Percentiles rank a stretch among this genome's conserved stretches.
These are phyloP conservation scores for Cladophialophora exuberans DNA, from an alignment of 2,329 filamentous ascomycete species.

Conservation along the genomic window DNA sequence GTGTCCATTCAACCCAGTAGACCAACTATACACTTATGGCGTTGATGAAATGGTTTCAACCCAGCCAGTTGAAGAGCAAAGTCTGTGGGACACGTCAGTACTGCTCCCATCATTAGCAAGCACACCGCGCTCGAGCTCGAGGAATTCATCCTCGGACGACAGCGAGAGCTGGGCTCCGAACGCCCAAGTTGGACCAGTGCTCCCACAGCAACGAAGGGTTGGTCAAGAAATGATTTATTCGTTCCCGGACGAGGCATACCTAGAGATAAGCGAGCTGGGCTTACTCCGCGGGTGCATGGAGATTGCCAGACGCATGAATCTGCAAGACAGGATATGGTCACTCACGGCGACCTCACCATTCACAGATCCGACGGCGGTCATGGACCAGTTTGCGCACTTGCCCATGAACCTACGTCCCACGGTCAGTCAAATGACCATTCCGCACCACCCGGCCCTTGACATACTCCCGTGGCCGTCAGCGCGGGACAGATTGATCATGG, in stretches of 20 bases:
- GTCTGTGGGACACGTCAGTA: slow-evolving; percentile 15
- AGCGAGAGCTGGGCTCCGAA: slow-evolving; percentile 7
- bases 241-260: slow-evolving; percentile 52
- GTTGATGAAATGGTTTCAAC: not conserved
- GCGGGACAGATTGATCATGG: slow-evolving; percentile 56
- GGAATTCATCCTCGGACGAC: slow-evolving; percentile 10
- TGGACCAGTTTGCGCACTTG: slow-evolving; percentile 42
- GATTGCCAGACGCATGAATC: slow-evolving; percentile 53
- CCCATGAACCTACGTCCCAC: slow-evolving; percentile 57
- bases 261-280: slow-evolving; percentile 54
- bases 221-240: slow-evolving; percentile 16
- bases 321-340: slow-evolving; percentile 48
- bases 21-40: not conserved
- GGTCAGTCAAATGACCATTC: slow-evolving; percentile 51
- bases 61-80: slow-evolving; percentile 1
- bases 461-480: slow-evolving; percentile 61
- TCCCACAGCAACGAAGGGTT: not conserved
- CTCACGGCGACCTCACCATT: slow-evolving; percentile 55
- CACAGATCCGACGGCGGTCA: slow-evolving; percentile 34
- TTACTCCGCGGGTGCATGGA: slow-evolving; percentile 53
- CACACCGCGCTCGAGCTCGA: slow-evolving; percentile 9
- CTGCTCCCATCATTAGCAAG: slow-evolving; percentile 17
- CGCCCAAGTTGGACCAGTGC: too few species aligned
- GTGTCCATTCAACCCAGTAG: not conserved
- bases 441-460: slow-evolving; percentile 63